These are phyloP conservation scores for Bolboschoenoplectus hybrid DNA, from an alignment of 202 grass and related monocot species.

Conservation along the genomic window DNA sequence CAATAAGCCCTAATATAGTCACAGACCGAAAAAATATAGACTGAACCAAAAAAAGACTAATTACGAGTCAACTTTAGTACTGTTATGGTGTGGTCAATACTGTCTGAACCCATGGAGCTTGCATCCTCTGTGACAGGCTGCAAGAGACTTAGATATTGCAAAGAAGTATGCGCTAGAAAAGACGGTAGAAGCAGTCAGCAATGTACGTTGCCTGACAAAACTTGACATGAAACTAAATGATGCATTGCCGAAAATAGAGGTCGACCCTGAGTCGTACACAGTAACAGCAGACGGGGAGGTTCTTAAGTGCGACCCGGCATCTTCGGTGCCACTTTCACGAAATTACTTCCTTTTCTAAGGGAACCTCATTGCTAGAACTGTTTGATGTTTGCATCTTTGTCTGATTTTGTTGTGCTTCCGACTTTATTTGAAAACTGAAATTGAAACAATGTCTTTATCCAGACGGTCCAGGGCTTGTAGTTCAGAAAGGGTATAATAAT, in stretches of 20 bases:
- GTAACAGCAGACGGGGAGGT: constrained; percentile 75
- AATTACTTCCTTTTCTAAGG: constrained; percentile 93
- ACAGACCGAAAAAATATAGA: neutral
- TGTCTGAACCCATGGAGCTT: neutral
- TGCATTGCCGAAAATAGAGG: constrained; percentile 68
- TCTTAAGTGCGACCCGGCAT: constrained; percentile 59
- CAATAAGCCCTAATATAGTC: neutral
- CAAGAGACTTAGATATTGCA: constrained; percentile 61
- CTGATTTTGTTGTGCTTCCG: neutral
- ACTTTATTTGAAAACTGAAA: neutral
- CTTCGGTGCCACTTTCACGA: constrained; percentile 70
- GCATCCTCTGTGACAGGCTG: constrained; percentile 50
- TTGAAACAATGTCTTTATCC: neutral
- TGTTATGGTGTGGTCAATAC: neutral
- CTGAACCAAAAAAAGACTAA: neutral
- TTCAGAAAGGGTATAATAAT: constrained; percentile 12
- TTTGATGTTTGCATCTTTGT: constrained; percentile 15
- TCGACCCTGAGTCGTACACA: constrained; percentile 71
- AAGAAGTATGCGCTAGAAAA: constrained; percentile 65
- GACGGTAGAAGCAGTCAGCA: constrained; percentile 56
- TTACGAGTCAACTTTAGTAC: neutral
- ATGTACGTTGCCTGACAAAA: constrained; percentile 69
- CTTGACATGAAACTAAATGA: constrained; percentile 91
- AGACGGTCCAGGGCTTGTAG: neutral
- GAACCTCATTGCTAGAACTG: neutral